Percentiles rank a stretch among this genome's conserved stretches.
Conservation (phyloP, 768 basidiomycete genomes). For the Mycena leptocephala region DNA sequence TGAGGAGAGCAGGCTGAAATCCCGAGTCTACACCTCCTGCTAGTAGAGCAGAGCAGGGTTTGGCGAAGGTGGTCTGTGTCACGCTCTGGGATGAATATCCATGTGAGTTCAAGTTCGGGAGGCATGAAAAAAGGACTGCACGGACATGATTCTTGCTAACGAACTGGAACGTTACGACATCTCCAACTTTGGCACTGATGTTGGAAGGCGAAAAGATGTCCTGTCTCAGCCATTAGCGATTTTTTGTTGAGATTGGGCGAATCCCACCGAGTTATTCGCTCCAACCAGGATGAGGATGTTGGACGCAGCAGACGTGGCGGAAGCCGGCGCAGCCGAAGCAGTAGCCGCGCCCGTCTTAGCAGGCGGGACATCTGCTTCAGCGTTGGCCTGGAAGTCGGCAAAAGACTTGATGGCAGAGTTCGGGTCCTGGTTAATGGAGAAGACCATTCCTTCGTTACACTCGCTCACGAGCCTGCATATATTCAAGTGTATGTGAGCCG, state of each 20-base stretch:
- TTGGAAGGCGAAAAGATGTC: no score
- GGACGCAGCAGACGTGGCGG: no score
- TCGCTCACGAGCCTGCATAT: background rate
- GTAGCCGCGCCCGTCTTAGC: no score
- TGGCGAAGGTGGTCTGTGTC: background rate
- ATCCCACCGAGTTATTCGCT: background rate
- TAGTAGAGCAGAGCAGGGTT: background rate
- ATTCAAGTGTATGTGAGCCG: background rate
- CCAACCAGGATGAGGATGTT: background rate
- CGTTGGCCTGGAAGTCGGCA: no score
- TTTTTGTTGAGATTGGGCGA: background rate
- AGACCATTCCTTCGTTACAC: background rate
- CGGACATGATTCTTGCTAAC: background rate
- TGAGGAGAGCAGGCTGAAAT: background rate
- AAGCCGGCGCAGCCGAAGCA: no score
- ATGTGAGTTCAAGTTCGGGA: background rate
- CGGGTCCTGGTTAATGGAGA: conserved; percentile 2
- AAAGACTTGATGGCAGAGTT: background rate
- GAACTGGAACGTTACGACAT: background rate
- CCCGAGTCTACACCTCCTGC: background rate
- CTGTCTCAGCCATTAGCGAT: no score
- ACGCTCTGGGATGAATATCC: background rate
- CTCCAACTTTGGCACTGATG: no score
- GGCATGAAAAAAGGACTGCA: background rate
- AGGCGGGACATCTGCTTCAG: no score